Evolutionary conservation across 169 alveolate genomes (phyloP).

Genomic region (Babesia divergens): DNA sequence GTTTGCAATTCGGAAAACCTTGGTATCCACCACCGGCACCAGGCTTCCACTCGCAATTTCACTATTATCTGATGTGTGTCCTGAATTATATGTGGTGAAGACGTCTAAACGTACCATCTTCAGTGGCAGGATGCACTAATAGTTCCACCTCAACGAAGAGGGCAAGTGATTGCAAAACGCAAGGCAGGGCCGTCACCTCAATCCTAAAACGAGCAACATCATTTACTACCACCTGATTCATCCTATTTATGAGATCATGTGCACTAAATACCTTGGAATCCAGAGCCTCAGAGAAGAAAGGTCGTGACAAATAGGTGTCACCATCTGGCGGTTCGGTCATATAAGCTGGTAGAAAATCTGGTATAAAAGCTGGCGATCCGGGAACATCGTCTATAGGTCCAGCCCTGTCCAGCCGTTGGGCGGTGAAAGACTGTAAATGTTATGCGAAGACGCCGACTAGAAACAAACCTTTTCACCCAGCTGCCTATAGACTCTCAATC

Average conservation of each 20-base stretch:
- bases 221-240: background rate
- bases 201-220: constrained; percentile 30
- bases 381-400: background rate
- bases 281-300: background rate
- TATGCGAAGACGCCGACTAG: background rate
- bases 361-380: background rate
- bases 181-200: constrained; percentile 46
- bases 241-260: background rate
- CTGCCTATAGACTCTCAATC: constrained; percentile 13
- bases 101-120: background rate
- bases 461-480: background rate
- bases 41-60: background rate
- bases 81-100: background rate
- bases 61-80: background rate
- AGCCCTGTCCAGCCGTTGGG: background rate
- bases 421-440: background rate
- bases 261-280: background rate
- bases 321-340: background rate
- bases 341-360: background rate
- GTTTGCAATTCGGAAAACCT: constrained; percentile 7
- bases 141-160: constrained; percentile 32
- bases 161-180: background rate
- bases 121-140: background rate
- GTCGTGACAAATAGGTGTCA: constrained; percentile 9
- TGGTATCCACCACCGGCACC: background rate